phyloP scores from a whole-genome alignment of 176 grass and related monocot species.

The Aegilops longissima region DNA sequence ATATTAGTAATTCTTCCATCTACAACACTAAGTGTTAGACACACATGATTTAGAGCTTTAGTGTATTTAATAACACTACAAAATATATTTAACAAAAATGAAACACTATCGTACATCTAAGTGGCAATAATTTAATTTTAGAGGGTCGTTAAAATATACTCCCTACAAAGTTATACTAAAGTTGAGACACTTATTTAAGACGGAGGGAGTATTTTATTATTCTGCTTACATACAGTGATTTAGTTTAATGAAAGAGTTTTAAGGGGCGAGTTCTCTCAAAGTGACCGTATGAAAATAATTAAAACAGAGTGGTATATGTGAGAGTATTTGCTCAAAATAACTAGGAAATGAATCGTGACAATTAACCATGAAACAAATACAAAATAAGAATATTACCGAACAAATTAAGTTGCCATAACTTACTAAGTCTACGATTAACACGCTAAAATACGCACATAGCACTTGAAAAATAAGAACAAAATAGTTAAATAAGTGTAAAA shows the following conservation, averaged over 20 bases:
- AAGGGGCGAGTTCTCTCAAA: neutral
- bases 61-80: too few relatives aligned
- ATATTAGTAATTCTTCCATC: too few relatives aligned
- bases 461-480: neutral
- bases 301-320: neutral
- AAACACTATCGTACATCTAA: too few relatives aligned
- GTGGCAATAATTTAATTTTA: too few relatives aligned
- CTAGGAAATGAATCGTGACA: neutral
- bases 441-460: neutral
- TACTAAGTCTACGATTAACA: neutral
- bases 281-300: neutral
- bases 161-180: too few relatives aligned
- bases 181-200: too few relatives aligned
- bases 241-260: neutral
- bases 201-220: too few relatives aligned
- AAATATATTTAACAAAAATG: too few relatives aligned
- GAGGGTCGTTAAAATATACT: too few relatives aligned
- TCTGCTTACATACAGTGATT: too few relatives aligned
- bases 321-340: neutral
- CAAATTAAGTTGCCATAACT: neutral
- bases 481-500: neutral
- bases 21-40: too few relatives aligned
- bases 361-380: neutral
- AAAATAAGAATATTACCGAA: neutral
- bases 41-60: too few relatives aligned